Evolutionary conservation across 2,329 filamentous ascomycete species (phyloP).

Genomic region (Aspergillus fijiensis): DNA sequence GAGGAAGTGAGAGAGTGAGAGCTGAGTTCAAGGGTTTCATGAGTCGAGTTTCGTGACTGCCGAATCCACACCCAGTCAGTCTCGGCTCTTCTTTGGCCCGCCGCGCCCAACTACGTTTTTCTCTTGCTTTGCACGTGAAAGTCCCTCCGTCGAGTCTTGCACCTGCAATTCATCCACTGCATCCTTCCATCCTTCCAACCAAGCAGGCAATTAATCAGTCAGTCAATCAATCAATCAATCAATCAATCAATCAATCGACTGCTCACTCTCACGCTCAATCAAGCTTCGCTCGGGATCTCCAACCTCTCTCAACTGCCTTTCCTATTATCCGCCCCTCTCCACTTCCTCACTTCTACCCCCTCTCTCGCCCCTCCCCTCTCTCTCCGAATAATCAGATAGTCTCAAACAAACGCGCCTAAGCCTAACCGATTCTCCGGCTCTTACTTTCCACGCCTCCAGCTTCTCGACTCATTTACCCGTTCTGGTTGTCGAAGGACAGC

Average conservation of each 20-base stretch:
- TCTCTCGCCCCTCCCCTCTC: neutral
- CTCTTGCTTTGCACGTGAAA: slow-evolving; percentile 10
- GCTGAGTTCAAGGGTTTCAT: neutral
- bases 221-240: neutral
- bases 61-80: neutral
- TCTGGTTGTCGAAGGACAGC: slow-evolving; percentile 11
- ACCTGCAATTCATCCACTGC: no score
- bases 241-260: neutral
- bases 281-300: slow-evolving; percentile 11
- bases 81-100: slow-evolving; percentile 3
- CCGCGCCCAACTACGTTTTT: neutral
- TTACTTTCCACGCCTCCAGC: neutral
- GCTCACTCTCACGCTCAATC: neutral
- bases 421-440: neutral
- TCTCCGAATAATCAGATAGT: neutral
- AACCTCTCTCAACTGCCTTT: neutral
- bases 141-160: neutral
- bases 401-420: neutral
- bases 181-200: neutral
- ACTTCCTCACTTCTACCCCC: neutral
- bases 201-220: no score
- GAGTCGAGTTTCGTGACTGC: neutral
- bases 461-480: slow-evolving; percentile 3
- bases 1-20: neutral
- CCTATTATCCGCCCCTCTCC: neutral